Evolutionary conservation across 768 basidiomycete species (phyloP).

Genomic region (Chalciporus pseudorubinellus): DNA sequence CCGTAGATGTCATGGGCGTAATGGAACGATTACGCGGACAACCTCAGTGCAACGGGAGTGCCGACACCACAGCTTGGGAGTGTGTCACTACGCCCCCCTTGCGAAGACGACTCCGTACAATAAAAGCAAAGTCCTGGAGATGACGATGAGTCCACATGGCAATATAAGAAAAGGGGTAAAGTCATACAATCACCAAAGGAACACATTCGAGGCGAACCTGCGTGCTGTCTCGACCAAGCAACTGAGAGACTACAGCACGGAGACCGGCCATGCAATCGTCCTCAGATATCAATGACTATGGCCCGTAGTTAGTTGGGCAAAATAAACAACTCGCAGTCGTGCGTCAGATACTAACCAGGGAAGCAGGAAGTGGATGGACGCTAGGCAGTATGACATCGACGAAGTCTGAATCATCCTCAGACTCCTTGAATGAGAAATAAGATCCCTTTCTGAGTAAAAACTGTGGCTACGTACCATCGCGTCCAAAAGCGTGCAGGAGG

Average conservation of each 20-base stretch:
- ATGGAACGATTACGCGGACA: neutral
- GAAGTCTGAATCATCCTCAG: slow-evolving; percentile 8
- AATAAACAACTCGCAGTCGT: neutral
- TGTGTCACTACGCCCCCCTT: neutral
- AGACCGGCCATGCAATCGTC: slow-evolving; percentile 20
- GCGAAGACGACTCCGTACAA: slow-evolving; percentile 13
- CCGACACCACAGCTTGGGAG: neutral
- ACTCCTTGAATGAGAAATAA: slow-evolving; percentile 15
- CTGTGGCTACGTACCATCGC: slow-evolving; percentile 8
- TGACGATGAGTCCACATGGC: slow-evolving; percentile 1
- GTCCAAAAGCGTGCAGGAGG: neutral
- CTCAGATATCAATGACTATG: slow-evolving; percentile 12
- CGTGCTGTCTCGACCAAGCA: slow-evolving; percentile 14
- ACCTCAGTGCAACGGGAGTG: neutral
- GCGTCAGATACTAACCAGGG: slow-evolving; percentile 13
- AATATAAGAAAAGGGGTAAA: neutral
- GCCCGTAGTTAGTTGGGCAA: slow-evolving; percentile 6
- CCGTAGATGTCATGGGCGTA: neutral
- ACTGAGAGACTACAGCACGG: slow-evolving; percentile 20
- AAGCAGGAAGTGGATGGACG: neutral
- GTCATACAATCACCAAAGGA: slow-evolving; percentile 22
- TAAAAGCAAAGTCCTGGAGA: slow-evolving; percentile 23
- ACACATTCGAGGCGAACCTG: slow-evolving; percentile 13
- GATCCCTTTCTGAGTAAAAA: neutral
- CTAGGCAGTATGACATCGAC: slow-evolving; percentile 1